A percentile compares a stretch with the other conserved stretches of the same genome.
phyloP scores from a whole-genome alignment of 176 grass and related monocot genomes.

The Ampelocalamus luodianensis region DNA sequence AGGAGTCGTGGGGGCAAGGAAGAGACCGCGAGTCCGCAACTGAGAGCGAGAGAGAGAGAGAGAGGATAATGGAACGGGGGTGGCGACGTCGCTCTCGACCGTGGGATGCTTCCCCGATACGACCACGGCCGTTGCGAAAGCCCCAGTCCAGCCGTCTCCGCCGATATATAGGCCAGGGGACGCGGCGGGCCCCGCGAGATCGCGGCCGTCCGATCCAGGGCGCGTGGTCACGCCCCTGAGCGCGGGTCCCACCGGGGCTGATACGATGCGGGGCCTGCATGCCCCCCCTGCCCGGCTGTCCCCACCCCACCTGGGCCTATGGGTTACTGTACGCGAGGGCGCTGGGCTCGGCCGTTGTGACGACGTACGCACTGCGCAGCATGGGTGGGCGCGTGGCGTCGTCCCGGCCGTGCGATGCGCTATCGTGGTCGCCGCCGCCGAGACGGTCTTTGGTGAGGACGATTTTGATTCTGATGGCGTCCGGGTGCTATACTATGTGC shows the following conservation, averaged over 20 bases:
- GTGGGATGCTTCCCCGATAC: constrained; percentile 14
- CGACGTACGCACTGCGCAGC: neutral
- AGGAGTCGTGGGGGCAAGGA: neutral
- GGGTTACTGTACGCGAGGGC: neutral
- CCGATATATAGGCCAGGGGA: constrained; percentile 10
- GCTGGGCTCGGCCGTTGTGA: neutral
- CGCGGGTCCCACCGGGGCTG: neutral
- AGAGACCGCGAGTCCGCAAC: neutral
- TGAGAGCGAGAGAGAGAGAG: neutral
- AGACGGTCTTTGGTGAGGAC: neutral
- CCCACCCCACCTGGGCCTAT: neutral
- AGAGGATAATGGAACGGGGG: neutral
- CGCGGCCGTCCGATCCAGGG: neutral
- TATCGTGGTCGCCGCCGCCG: neutral
- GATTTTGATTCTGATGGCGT: neutral
- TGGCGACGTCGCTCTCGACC: neutral
- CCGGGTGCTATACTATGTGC: neutral
- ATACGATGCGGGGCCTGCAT: neutral
- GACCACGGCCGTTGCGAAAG: neutral
- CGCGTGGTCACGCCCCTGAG: neutral
- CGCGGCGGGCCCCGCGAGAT: constrained; percentile 9
- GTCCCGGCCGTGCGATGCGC: neutral
- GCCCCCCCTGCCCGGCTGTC: neutral
- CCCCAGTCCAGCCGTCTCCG: neutral
- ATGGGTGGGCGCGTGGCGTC: neutral